Evolutionary conservation across 306 rosid genomes (phyloP).

Genomic region (Vachellia collinsii): DNA sequence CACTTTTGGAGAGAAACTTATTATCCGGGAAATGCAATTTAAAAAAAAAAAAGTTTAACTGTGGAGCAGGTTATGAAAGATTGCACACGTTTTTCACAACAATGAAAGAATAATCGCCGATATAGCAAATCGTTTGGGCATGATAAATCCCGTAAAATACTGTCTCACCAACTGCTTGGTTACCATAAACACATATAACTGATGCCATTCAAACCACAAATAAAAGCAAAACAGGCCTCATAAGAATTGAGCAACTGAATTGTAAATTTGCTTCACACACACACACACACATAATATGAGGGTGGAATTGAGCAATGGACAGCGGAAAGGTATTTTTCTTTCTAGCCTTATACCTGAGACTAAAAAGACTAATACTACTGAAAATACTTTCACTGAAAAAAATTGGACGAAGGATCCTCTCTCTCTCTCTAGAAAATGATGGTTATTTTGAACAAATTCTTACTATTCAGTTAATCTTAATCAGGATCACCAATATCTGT

Average conservation of each 20-base stretch:
- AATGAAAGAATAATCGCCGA: background rate
- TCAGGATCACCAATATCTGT: background rate
- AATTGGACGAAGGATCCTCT: background rate
- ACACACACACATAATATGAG: background rate
- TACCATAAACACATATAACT: constrained; percentile 17
- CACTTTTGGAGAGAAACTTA: constrained; percentile 3
- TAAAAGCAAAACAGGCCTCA: constrained; percentile 1
- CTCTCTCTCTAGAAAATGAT: background rate
- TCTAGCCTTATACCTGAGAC: background rate
- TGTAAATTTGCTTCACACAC: constrained; percentile 3
- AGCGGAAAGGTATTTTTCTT: background rate
- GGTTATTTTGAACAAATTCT: background rate
- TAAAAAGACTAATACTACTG: background rate
- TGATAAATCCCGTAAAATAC: constrained; percentile 1
- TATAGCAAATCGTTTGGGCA: constrained; percentile 15
- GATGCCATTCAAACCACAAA: constrained; percentile 5
- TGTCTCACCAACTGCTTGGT: background rate
- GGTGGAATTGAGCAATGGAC: background rate
- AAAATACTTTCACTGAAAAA: no score
- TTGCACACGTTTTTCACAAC: constrained; percentile 3
- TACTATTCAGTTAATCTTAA: background rate
- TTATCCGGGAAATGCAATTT: background rate
- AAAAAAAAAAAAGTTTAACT: constrained; percentile 4
- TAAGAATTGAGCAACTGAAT: background rate
- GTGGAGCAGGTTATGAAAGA: constrained; percentile 2